Evolutionary conservation across 1,284 basidiomycete genomes (phyloP).

Genomic region (Puccinia polysora): DNA sequence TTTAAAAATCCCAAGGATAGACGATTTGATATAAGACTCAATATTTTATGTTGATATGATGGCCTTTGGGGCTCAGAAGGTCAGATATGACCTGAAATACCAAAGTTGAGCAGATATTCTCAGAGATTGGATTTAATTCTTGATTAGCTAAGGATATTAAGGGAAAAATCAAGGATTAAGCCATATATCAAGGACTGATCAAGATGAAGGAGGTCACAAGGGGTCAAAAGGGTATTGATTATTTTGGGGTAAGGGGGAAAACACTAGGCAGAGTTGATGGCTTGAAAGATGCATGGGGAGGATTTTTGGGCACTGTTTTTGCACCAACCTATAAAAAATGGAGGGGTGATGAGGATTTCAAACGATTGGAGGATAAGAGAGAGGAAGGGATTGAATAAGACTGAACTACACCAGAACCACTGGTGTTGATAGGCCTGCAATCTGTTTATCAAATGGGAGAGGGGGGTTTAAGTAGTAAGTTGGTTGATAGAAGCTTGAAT

Average conservation of each 20-base stretch:
- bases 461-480: too few species aligned
- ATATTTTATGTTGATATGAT: background rate
- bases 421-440: conserved; percentile 58
- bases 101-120: conserved; percentile 88
- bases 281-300: conserved; percentile 47
- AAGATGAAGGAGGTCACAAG: background rate
- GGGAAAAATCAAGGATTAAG: too few species aligned
- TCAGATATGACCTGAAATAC: conserved; percentile 66
- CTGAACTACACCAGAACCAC: conserved; percentile 92
- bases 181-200: too few species aligned
- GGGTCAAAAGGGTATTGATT: background rate
- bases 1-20: conserved; percentile 24
- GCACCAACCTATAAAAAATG: conserved; percentile 66
- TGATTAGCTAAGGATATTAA: conserved; percentile 94
- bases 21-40: conserved; percentile 7
- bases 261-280: conserved; percentile 45
- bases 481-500: too few species aligned
- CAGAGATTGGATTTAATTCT: conserved; percentile 78
- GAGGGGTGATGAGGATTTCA: background rate
- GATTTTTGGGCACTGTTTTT: conserved; percentile 67
- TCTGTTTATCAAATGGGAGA: background rate
- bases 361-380: background rate
- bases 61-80: too few species aligned
- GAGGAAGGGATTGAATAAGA: conserved; percentile 51
- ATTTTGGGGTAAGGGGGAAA: background rate